Percentiles rank a stretch among this genome's conserved stretches.
phyloP scores from a whole-genome alignment of 805 yeast species.

The Blastobotrys terrestris region DNA sequence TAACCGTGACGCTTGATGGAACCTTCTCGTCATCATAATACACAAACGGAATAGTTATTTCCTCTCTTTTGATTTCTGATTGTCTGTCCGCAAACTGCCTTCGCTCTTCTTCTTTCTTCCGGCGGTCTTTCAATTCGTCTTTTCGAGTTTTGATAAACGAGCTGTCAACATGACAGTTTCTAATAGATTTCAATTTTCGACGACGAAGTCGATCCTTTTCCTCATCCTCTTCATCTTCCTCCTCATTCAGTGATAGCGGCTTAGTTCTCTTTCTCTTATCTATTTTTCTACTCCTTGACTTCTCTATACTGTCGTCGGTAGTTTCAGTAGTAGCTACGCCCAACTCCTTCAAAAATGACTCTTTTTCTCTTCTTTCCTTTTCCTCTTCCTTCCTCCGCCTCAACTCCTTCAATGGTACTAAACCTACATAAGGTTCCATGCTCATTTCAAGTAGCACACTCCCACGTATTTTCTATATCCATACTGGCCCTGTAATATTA shows the following conservation, averaged over 20 bases:
- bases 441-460: neutral
- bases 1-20: constrained; percentile 19
- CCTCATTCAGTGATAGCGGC: neutral
- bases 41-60: constrained; percentile 18
- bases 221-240: neutral
- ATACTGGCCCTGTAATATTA: neutral
- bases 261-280: constrained; percentile 1
- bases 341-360: neutral
- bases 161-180: constrained; percentile 12
- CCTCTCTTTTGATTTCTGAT: constrained; percentile 16
- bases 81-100: constrained; percentile 13
- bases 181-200: neutral
- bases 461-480: neutral
- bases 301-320: neutral
- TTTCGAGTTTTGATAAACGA: constrained; percentile 18
- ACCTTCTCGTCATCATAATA: constrained; percentile 19
- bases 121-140: constrained; percentile 9
- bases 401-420: neutral
- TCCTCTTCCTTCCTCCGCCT: neutral
- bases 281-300: neutral
- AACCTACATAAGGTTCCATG: neutral
- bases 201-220: neutral
- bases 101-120: constrained; percentile 13
- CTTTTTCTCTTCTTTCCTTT: neutral
- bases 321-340: neutral